These are phyloP conservation scores for Talaromyces albobiverticillius DNA, from an alignment of 2,329 filamentous ascomycete genomes.

Conservation along the genomic window DNA sequence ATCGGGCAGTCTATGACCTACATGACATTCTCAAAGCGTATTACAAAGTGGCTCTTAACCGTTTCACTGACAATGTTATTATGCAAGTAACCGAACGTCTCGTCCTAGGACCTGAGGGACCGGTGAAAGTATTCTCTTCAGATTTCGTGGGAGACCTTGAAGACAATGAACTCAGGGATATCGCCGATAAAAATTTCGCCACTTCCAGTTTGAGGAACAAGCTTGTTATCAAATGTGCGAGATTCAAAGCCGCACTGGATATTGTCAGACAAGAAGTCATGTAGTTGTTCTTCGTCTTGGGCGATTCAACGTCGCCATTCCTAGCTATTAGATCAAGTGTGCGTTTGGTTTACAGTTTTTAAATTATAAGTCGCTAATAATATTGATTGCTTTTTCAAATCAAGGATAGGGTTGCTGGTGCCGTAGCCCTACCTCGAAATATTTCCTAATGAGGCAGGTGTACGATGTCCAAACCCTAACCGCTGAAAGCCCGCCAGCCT, in stretches of 20 bases:
- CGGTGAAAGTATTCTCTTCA: slow-evolving; percentile 52
- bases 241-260: slow-evolving; percentile 36
- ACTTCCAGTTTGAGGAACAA: slow-evolving; percentile 43
- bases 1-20: slow-evolving; percentile 50
- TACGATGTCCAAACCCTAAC: no score
- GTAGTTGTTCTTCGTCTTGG: not conserved
- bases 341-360: no score
- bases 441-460: no score
- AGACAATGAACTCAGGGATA: slow-evolving; percentile 49
- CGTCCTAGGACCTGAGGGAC: slow-evolving; percentile 51
- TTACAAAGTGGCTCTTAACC: slow-evolving; percentile 60
- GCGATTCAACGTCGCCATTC: no score
- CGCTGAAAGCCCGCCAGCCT: no score
- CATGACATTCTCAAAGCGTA: slow-evolving; percentile 61
- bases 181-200: slow-evolving; percentile 56
- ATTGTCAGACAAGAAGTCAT: slow-evolving; percentile 16
- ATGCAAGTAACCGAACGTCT: slow-evolving; percentile 56
- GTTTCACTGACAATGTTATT: slow-evolving; percentile 61
- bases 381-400: no score
- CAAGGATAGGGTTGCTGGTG: no score
- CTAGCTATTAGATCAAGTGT: no score
- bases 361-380: no score
- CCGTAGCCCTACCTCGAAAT: no score
- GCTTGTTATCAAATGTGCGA: slow-evolving; percentile 44
- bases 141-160: slow-evolving; percentile 50